These are phyloP conservation scores for Blastobotrys terrestris DNA, from an alignment of 805 yeast genomes.

Conservation along the genomic window DNA sequence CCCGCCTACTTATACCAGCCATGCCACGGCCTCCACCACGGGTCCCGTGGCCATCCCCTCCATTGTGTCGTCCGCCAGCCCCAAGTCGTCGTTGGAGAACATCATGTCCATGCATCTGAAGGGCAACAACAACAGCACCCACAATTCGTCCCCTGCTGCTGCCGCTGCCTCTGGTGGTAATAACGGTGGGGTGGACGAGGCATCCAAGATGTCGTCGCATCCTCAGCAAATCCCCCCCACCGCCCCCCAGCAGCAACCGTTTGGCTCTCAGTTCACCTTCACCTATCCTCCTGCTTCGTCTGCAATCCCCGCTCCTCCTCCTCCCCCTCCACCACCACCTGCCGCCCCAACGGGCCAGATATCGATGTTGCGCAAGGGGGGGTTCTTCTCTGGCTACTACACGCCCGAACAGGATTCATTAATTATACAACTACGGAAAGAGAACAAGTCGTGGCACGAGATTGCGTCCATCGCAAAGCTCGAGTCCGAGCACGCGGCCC, in stretches of 20 bases:
- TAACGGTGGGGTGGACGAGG: too few species aligned
- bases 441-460: conserved; percentile 65
- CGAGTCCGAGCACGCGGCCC: conserved; percentile 59
- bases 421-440: conserved; percentile 51
- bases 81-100: conserved; percentile 8
- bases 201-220: not conserved
- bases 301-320: not conserved
- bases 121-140: not conserved
- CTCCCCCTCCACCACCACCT: too few species aligned
- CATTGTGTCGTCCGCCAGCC: not conserved
- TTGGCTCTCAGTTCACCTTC: conserved; percentile 6
- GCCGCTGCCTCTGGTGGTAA: not conserved
- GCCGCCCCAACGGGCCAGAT: not conserved
- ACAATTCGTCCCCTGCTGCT: not conserved
- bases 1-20: not conserved
- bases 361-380: too few species aligned
- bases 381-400: conserved; percentile 30
- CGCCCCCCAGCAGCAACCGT: not conserved
- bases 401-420: conserved; percentile 59
- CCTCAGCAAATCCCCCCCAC: conserved; percentile 3
- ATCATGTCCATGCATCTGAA: conserved; percentile 1
- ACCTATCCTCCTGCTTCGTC: not conserved
- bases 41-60: conserved; percentile 1
- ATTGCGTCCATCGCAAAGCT: conserved; percentile 58
- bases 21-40: conserved; percentile 1